Evolutionary conservation across 2,329 filamentous ascomycete species (phyloP).

Genomic region (Nigrospora sphaerica): DNA sequence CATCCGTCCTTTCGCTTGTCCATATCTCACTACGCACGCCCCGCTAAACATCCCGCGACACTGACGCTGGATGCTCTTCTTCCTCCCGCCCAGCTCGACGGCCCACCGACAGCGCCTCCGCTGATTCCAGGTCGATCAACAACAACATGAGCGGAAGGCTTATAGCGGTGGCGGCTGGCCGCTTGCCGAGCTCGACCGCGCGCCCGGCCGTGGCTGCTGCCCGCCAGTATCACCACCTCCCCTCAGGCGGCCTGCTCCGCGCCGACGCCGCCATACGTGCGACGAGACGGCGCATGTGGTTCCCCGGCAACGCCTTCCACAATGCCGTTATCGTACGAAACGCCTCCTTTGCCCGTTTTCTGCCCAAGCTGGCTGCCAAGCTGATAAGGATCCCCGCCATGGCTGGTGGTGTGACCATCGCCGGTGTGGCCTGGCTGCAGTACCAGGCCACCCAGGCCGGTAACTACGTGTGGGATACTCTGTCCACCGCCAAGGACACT

Average conservation of each 20-base stretch:
- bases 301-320: conserved; percentile 77
- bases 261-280: conserved; percentile 56
- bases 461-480: conserved; percentile 56
- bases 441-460: conserved; percentile 75
- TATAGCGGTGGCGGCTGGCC: conserved; percentile 22
- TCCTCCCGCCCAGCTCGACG: neutral
- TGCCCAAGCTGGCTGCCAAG: conserved; percentile 88
- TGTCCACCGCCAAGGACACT: conserved; percentile 65
- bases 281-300: conserved; percentile 62
- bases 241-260: conserved; percentile 62
- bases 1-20: neutral
- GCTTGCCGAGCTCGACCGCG: conserved; percentile 18
- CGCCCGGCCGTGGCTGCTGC: conserved; percentile 43
- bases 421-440: conserved; percentile 84
- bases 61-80: conserved; percentile 14
- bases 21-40: no score
- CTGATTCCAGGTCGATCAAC: conserved; percentile 12
- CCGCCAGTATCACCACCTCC: conserved; percentile 53
- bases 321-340: conserved; percentile 63
- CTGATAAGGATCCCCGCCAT: conserved; percentile 82
- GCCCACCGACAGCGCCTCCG: conserved; percentile 18
- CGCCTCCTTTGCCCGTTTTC: conserved; percentile 55
- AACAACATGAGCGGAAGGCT: conserved; percentile 27
- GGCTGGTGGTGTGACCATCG: conserved; percentile 83
- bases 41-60: neutral